Conservation (phyloP, 805 yeast genomes). For the Candida endomychidarum region DNA sequence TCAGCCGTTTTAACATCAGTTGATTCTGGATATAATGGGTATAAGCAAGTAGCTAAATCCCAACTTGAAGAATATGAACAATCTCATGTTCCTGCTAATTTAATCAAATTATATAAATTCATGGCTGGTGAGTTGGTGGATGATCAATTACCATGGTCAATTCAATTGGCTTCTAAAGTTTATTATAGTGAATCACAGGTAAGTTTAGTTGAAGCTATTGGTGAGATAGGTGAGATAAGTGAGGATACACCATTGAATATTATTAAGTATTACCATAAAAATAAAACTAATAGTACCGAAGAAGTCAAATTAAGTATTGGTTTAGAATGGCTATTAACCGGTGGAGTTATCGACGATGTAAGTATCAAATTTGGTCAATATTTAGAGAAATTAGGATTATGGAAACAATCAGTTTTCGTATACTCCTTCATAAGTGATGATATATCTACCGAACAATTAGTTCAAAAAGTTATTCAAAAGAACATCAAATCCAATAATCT, state of each 20-base stretch:
- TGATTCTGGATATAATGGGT: conserved; percentile 67
- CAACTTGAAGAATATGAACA: conserved; percentile 71
- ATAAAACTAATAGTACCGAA: neutral
- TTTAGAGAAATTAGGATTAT: conserved; percentile 46
- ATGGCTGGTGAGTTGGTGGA: conserved; percentile 50
- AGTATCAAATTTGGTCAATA: conserved; percentile 44
- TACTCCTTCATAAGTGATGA: conserved; percentile 57
- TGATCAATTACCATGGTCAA: conserved; percentile 58
- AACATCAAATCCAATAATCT: conserved; percentile 27
- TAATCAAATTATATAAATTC: conserved; percentile 62
- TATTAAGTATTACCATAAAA: conserved; percentile 19
- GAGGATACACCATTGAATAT: conserved; percentile 20
- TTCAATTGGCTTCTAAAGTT: conserved; percentile 57
- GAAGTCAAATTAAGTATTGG: conserved; percentile 30
- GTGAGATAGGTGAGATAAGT: conserved; percentile 13
- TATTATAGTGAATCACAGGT: conserved; percentile 53
- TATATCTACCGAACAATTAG: conserved; percentile 36
- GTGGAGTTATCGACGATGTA: conserved; percentile 10
- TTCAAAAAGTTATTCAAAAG: conserved; percentile 36
- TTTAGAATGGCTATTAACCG: conserved; percentile 45
- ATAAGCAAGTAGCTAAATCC: conserved; percentile 51
- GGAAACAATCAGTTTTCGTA: conserved; percentile 63
- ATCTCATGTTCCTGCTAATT: conserved; percentile 40
- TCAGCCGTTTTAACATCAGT: conserved; percentile 66
- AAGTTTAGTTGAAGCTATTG: conserved; percentile 16